Evolutionary conservation across 1,284 basidiomycete species (phyloP).

Genomic region (Tremellales sp.): DNA sequence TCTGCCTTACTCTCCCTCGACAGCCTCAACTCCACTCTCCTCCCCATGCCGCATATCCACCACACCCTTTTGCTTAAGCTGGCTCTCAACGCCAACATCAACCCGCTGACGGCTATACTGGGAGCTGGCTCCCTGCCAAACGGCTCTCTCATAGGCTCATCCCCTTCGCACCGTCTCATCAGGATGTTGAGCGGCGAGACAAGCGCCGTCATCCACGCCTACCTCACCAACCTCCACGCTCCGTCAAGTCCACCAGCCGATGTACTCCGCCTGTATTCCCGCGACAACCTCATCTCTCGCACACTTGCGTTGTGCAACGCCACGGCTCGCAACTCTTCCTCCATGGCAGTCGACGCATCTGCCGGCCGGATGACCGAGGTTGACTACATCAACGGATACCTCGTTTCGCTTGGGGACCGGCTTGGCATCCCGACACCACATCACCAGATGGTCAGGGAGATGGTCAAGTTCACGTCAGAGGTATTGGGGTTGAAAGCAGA

Average conservation of each 20-base stretch:
- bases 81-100: conserved; percentile 79
- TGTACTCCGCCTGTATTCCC: conserved; percentile 34
- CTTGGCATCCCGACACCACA: conserved; percentile 62
- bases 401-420: conserved; percentile 62
- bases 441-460: conserved; percentile 59
- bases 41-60: conserved; percentile 66
- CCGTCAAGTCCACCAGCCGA: conserved; percentile 21
- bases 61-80: conserved; percentile 73
- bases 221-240: conserved; percentile 49
- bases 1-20: conserved; percentile 59
- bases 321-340: conserved; percentile 66
- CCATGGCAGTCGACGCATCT: conserved; percentile 70
- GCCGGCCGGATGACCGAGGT: conserved; percentile 65
- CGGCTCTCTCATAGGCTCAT: conserved; percentile 60
- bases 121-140: conserved; percentile 62
- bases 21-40: conserved; percentile 62
- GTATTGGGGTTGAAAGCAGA: conserved; percentile 13
- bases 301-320: conserved; percentile 56
- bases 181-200: conserved; percentile 58
- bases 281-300: conserved; percentile 46
- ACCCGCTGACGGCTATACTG: conserved; percentile 79
- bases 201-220: conserved; percentile 54
- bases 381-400: conserved; percentile 81
- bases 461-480: conserved; percentile 57
- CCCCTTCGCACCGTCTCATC: conserved; percentile 52